Evolutionary conservation across 2,329 filamentous ascomycete species (phyloP).

Genomic region (Xylariaceae sp.): DNA sequence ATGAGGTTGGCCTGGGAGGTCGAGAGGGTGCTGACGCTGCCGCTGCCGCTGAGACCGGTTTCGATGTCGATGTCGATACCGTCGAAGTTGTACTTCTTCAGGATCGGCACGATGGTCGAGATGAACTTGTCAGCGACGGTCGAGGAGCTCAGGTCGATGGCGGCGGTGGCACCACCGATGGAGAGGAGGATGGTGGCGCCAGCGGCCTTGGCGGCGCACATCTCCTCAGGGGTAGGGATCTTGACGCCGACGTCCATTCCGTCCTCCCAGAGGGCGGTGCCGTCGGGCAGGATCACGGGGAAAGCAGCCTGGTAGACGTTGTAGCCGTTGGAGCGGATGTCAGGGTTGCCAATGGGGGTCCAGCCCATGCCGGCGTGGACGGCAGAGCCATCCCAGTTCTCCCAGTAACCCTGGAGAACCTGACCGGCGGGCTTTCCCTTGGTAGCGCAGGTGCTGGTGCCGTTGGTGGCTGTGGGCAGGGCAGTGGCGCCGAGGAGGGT

Average conservation of each 20-base stretch:
- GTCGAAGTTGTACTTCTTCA: constrained; percentile 35
- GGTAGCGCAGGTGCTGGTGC: constrained; percentile 23
- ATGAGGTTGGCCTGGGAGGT: constrained; percentile 34
- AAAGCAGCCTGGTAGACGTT: constrained; percentile 35
- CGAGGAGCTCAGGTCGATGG: constrained; percentile 32
- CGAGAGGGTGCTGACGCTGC: constrained; percentile 30
- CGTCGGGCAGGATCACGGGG: constrained; percentile 33
- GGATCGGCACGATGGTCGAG: constrained; percentile 33
- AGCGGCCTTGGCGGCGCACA: constrained; percentile 33
- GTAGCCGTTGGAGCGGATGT: constrained; percentile 31
- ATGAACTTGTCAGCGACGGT: constrained; percentile 34
- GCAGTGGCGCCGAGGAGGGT: constrained; percentile 10
- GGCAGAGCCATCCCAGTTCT: constrained; percentile 35
- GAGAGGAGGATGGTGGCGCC: constrained; percentile 34
- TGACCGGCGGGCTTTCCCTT: constrained; percentile 33
- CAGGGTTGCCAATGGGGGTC: constrained; percentile 31
- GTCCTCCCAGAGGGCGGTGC: constrained; percentile 32
- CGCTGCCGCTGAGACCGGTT: constrained; percentile 30
- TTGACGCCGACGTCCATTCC: constrained; percentile 33
- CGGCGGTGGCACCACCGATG: constrained; percentile 34
- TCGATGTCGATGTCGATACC: constrained; percentile 37
- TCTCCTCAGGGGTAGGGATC: constrained; percentile 31
- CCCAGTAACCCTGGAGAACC: constrained; percentile 35
- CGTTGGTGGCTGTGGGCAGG: constrained; percentile 13
- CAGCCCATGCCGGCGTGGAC: constrained; percentile 34